Percentiles rank a stretch among this genome's conserved stretches.
Evolutionary conservation across 2,329 filamentous ascomycete species (phyloP).

Genomic region (Colletotrichum sp.): DNA sequence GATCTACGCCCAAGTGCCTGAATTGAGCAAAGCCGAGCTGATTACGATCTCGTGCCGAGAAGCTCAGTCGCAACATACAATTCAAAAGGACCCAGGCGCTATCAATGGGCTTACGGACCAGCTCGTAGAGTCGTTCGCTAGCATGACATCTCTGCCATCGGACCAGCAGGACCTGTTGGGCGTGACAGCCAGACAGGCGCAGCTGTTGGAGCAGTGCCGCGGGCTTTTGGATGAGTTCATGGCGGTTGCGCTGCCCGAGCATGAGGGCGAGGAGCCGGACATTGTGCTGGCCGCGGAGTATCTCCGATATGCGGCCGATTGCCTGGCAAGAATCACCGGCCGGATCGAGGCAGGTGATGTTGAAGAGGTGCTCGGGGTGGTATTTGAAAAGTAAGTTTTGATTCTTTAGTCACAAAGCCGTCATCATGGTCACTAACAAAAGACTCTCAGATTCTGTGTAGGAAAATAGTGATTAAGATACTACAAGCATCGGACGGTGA

Average conservation of each 20-base stretch:
- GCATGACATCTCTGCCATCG: slow-evolving; percentile 73
- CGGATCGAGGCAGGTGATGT: slow-evolving; percentile 86
- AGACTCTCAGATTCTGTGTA: slow-evolving; percentile 55
- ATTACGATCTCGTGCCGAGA: slow-evolving; percentile 77
- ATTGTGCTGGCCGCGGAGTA: slow-evolving; percentile 91
- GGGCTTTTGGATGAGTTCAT: slow-evolving; percentile 77
- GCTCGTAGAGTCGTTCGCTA: slow-evolving; percentile 71
- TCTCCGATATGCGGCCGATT: slow-evolving; percentile 79
- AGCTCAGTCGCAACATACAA: slow-evolving; percentile 39
- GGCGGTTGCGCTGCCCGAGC: slow-evolving; percentile 50
- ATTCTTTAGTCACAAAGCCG: neutral
- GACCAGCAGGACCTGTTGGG: slow-evolving; percentile 85
- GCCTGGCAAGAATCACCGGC: slow-evolving; percentile 87
- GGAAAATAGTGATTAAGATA: slow-evolving; percentile 47
- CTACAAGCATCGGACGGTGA: neutral
- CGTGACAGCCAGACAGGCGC: slow-evolving; percentile 87
- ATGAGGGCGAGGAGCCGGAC: slow-evolving; percentile 64
- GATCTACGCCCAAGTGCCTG: slow-evolving; percentile 44
- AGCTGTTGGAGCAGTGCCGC: slow-evolving; percentile 78
- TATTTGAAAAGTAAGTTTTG: slow-evolving; percentile 88
- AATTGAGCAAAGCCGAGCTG: slow-evolving; percentile 42
- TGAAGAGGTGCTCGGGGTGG: slow-evolving; percentile 93
- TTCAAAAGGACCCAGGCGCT: slow-evolving; percentile 59
- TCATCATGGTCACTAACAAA: neutral
- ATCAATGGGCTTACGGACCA: slow-evolving; percentile 72